Evolutionary conservation across 352 stramenopile species (phyloP), one percentile per base, ranked within the genome.

Genomic region (Pythium chondricola): DNA sequence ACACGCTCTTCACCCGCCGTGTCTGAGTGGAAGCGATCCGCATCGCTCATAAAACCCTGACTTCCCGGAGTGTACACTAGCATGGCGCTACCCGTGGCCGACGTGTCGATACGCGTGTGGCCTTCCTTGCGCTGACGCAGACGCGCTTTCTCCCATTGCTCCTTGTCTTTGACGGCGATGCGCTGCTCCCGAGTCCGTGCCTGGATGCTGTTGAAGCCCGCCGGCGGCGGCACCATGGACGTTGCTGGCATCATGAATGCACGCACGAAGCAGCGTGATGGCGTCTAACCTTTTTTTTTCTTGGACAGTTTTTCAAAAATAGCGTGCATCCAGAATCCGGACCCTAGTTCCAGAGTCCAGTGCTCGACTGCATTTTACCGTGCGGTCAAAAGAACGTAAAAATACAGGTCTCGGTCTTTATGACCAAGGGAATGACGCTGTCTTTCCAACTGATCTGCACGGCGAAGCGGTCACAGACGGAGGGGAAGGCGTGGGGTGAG

Each of bases 21-120:
- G 59, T 97, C 88, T 25, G 85, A 88, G 51, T 96, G 84, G 64
- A 96, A 97, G 8, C 86, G 68, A 33, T 97, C 84, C 22, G 82
- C 71, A 52, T 96, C 81, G 21, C 71, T 75, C 60, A 96, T 78
- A 57, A 76, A 96, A 3, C 85, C 88, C 31, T 82, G 77, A 43
- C 69, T 82, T 24, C 68, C 58, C 1, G 60, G 56, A 2, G 65
- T 65, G 48, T 83, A 88, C 38, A 83, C 77, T 14, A 88, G 51
- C 75, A 92, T 88, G 18, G 75, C 80, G 50, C 54, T 72, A 25
- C 77, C 71, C n/a, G 65, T 70, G 35, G 61, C 71, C 4, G 69
- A 82, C 16, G 76, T 86, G 63, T 92, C 78, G 8, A 88, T 69
- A 36, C 77, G 71, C 31, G 83, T 64, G 32, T 81, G 83, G 36